phyloP scores from a whole-genome alignment of 352 stramenopile genomes.

The Achlya hypogyna region DNA sequence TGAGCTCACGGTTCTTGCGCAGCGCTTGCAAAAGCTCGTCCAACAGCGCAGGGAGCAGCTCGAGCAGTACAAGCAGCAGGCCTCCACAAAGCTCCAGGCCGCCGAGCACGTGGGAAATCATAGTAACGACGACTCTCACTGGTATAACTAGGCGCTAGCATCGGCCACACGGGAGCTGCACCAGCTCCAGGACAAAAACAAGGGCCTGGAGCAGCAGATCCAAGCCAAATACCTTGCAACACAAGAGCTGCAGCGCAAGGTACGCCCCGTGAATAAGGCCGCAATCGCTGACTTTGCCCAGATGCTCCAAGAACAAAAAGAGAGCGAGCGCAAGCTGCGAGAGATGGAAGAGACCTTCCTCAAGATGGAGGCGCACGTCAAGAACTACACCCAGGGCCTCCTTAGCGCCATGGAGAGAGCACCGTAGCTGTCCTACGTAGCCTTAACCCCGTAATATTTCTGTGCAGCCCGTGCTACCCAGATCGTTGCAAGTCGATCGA shows the following conservation, averaged over 20 bases:
- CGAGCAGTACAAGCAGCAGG: constrained; percentile 54
- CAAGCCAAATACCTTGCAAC: constrained; percentile 34
- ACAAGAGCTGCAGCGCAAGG: constrained; percentile 55
- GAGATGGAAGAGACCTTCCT: constrained; percentile 19
- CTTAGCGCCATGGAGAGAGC: background rate
- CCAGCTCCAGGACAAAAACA: constrained; percentile 41
- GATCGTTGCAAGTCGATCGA: too few relatives aligned
- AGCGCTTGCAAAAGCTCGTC: constrained; percentile 59
- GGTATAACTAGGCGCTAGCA: constrained; percentile 29
- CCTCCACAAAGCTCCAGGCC: constrained; percentile 47
- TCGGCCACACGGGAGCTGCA: constrained; percentile 42
- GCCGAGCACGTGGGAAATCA: constrained; percentile 24
- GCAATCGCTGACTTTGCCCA: background rate
- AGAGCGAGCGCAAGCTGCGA: constrained; percentile 5
- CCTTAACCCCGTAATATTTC: too few relatives aligned
- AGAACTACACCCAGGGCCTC: background rate
- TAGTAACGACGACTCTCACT: background rate
- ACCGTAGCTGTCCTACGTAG: too few relatives aligned
- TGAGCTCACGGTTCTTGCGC: background rate
- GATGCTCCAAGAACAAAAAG: constrained; percentile 4
- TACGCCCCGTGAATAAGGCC: constrained; percentile 18
- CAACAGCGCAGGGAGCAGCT: constrained; percentile 65
- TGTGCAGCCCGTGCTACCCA: too few relatives aligned
- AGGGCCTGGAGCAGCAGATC: constrained; percentile 46
- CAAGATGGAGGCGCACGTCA: constrained; percentile 6